phyloP scores from a whole-genome alignment of 495 filamentous ascomycete genomes.

The Aspergillus carlsbadensis region DNA sequence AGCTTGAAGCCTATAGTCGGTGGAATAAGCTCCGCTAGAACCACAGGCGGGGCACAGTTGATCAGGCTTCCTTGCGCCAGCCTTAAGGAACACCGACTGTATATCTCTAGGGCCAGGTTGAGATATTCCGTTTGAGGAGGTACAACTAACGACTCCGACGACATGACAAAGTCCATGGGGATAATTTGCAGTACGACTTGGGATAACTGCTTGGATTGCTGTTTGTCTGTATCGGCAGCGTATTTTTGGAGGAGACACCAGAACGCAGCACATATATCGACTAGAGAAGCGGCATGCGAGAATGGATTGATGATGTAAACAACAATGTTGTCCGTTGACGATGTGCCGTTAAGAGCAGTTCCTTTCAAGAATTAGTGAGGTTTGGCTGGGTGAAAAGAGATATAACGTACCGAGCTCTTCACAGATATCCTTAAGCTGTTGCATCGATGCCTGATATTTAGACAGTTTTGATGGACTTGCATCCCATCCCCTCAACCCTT shows the following conservation, averaged over 20 bases:
- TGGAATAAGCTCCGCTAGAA: constrained; percentile 71
- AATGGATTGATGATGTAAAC: constrained; percentile 86
- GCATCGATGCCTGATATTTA: constrained; percentile 36
- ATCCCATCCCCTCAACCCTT: constrained; percentile 60
- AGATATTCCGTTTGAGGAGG: constrained; percentile 64
- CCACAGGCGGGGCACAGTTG: constrained; percentile 65
- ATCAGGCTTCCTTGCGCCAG: constrained; percentile 35
- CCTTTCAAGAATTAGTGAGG: constrained; percentile 31
- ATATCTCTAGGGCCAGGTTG: constrained; percentile 77
- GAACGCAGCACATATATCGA: constrained; percentile 78
- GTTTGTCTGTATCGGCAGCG: constrained; percentile 45
- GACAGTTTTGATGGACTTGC: constrained; percentile 26
- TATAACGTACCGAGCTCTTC: constrained; percentile 40
- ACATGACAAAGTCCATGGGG: constrained; percentile 68
- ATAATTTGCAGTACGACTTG: constrained; percentile 84
- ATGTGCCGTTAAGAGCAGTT: constrained; percentile 36
- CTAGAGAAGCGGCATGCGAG: constrained; percentile 58
- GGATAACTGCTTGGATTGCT: constrained; percentile 51
- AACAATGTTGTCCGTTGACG: constrained; percentile 65
- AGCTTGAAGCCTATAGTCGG: constrained; percentile 78
- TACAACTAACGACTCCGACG: constrained; percentile 62
- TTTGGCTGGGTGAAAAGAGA: neutral
- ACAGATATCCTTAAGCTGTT: constrained; percentile 37
- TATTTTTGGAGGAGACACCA: constrained; percentile 73
- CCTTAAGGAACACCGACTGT: constrained; percentile 73